A percentile compares a stretch with the other conserved stretches of the same genome.
These are phyloP conservation scores for Penicillium sp. DNA, from an alignment of 2,329 filamentous ascomycete species.

Conservation along the genomic window DNA sequence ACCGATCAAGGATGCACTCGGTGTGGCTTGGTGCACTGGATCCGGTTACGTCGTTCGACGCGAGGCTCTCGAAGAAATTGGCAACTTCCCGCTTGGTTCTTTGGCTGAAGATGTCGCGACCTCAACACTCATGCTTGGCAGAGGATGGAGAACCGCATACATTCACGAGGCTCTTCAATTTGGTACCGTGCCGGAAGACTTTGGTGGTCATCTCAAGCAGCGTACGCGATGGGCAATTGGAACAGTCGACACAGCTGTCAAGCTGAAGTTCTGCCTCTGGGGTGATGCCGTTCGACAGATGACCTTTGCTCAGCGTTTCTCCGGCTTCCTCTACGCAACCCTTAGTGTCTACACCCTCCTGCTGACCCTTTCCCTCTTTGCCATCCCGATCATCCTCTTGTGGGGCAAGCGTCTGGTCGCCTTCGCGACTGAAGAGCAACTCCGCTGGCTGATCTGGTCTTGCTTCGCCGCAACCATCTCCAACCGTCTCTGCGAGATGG, in stretches of 20 bases:
- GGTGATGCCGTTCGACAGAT: slow-evolving; percentile 54
- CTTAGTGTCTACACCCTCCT: slow-evolving; percentile 58
- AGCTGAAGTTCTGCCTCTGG: slow-evolving; percentile 60
- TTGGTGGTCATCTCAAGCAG: slow-evolving; percentile 37
- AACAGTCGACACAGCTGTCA: slow-evolving; percentile 59
- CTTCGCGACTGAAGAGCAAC: slow-evolving; percentile 52
- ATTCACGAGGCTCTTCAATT: slow-evolving; percentile 60
- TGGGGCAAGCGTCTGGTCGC: slow-evolving; percentile 59
- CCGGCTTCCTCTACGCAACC: slow-evolving; percentile 57
- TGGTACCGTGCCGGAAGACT: slow-evolving; percentile 48
- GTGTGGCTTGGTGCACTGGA: slow-evolving; percentile 63
- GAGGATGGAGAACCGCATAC: slow-evolving; percentile 62
- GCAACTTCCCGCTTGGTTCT: slow-evolving; percentile 60
- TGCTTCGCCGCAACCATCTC: slow-evolving; percentile 53
- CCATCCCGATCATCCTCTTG: slow-evolving; percentile 59
- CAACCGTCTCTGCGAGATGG: slow-evolving; percentile 57
- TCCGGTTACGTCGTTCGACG: slow-evolving; percentile 61
- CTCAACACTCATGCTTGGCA: slow-evolving; percentile 58
- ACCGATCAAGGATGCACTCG: slow-evolving; percentile 45
- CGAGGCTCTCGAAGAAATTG: slow-evolving; percentile 59
- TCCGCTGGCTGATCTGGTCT: slow-evolving; percentile 58
- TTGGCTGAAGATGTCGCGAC: slow-evolving; percentile 61
- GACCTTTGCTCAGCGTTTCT: slow-evolving; percentile 57
- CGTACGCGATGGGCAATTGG: slow-evolving; percentile 41
- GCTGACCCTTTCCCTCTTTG: slow-evolving; percentile 55